Evolutionary conservation across 106 monocot genomes (phyloP).

Genomic region (Acorus calamus): DNA sequence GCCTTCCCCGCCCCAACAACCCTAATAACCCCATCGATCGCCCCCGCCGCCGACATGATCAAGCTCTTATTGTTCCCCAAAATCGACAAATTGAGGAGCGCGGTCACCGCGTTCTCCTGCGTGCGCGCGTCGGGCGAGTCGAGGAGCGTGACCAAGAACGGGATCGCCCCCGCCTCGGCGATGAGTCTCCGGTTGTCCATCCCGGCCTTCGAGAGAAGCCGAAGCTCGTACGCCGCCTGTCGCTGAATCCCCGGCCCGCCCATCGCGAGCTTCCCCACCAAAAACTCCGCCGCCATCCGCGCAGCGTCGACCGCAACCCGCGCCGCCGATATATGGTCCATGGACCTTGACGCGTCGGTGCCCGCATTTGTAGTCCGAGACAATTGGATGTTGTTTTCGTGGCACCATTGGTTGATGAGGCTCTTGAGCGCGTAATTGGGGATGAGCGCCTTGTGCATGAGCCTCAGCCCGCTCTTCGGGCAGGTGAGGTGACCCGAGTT

Average conservation of each 20-base stretch:
- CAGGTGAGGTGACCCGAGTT: slow-evolving; percentile 47
- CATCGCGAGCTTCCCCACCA: slow-evolving; percentile 44
- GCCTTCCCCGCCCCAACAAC: slow-evolving; percentile 13
- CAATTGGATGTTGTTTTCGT: slow-evolving; percentile 21
- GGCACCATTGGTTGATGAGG: slow-evolving; percentile 40
- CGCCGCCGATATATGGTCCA: slow-evolving; percentile 30
- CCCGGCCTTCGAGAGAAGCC: slow-evolving; percentile 42
- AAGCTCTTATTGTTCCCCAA: slow-evolving; percentile 37
- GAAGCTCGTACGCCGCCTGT: slow-evolving; percentile 44
- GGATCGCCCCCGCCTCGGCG: slow-evolving; percentile 43
- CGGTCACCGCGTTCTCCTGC: slow-evolving; percentile 39
- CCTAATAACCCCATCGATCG: slow-evolving; percentile 19
- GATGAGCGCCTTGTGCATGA: slow-evolving; percentile 39
- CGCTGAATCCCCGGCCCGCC: slow-evolving; percentile 34
- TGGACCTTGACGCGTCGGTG: no score
- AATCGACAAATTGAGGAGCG: slow-evolving; percentile 35
- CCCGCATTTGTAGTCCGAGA: no score
- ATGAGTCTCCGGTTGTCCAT: slow-evolving; percentile 45
- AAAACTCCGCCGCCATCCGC: slow-evolving; percentile 41
- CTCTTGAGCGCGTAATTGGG: slow-evolving; percentile 45
- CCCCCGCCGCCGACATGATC: slow-evolving; percentile 31
- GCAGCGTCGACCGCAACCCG: slow-evolving; percentile 27
- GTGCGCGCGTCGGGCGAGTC: slow-evolving; percentile 24
- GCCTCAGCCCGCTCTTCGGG: slow-evolving; percentile 46
- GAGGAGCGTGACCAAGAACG: slow-evolving; percentile 35